Percentiles rank a stretch among this genome's conserved stretches.
phyloP scores from a whole-genome alignment of 768 basidiomycete species.

The Cystofilobasidium ferigula region DNA sequence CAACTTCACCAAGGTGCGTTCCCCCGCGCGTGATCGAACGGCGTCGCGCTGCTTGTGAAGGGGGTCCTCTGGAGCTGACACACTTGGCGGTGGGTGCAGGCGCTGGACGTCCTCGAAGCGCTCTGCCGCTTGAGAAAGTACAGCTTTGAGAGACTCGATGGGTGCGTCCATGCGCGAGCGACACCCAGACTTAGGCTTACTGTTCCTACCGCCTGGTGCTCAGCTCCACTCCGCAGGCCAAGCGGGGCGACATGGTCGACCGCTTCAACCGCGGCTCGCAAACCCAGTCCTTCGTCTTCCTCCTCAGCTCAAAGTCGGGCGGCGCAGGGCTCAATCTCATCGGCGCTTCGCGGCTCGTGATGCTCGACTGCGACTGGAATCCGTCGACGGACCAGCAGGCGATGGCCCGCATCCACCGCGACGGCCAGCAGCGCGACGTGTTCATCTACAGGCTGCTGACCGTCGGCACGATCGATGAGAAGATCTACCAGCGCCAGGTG shows the following conservation, averaged over 20 bases:
- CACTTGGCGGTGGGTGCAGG: slow-evolving; percentile 39
- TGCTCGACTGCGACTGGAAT: slow-evolving; percentile 76
- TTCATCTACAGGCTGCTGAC: slow-evolving; percentile 48
- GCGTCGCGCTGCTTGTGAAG: no score
- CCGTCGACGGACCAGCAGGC: slow-evolving; percentile 68
- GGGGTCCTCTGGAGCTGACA: background rate
- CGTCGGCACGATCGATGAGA: slow-evolving; percentile 18
- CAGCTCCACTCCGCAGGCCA: slow-evolving; percentile 40
- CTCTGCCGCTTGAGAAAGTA: slow-evolving; percentile 68
- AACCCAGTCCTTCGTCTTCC: slow-evolving; percentile 50
- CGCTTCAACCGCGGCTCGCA: slow-evolving; percentile 1
- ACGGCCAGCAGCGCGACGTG: slow-evolving; percentile 85
- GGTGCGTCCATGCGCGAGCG: slow-evolving; percentile 52
- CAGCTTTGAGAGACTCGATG: slow-evolving; percentile 75
- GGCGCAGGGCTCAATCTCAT: slow-evolving; percentile 87
- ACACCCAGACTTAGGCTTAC: no score
- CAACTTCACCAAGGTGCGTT: slow-evolving; percentile 57
- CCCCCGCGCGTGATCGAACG: background rate
- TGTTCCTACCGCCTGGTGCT: background rate
- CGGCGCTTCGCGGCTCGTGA: slow-evolving; percentile 46
- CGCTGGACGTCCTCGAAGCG: slow-evolving; percentile 79
- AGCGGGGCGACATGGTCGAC: slow-evolving; percentile 78
- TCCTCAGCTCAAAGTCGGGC: slow-evolving; percentile 89
- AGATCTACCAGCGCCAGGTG: slow-evolving; percentile 24
- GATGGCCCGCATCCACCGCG: slow-evolving; percentile 56